A percentile compares a stretch with the other conserved stretches of the same genome.
Evolutionary conservation across 768 basidiomycete species (phyloP).

Genomic region (Lactifluus volemus): DNA sequence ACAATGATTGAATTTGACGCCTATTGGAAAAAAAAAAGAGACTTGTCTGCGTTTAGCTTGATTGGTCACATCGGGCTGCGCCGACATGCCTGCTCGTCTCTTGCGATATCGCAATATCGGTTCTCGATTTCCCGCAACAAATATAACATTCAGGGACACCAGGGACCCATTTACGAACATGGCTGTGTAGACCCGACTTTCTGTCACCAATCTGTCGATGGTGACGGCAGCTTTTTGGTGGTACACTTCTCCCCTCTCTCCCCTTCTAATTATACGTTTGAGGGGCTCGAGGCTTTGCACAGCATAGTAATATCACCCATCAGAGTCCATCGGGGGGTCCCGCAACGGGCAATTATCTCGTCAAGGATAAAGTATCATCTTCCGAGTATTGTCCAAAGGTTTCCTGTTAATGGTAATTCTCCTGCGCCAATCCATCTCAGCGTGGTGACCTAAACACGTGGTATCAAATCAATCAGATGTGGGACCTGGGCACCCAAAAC

Average conservation of each 20-base stretch:
- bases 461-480: constrained; percentile 6
- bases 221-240: constrained; percentile 5
- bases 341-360: constrained; percentile 3
- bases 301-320: background rate
- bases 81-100: constrained; percentile 3
- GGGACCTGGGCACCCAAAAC: background rate
- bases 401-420: constrained; percentile 3
- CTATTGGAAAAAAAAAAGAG: constrained; percentile 4
- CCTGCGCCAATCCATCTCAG: constrained; percentile 7
- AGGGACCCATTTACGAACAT: constrained; percentile 1
- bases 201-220: constrained; percentile 4
- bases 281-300: background rate
- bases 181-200: background rate
- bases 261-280: background rate
- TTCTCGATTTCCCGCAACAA: background rate
- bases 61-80: constrained; percentile 14
- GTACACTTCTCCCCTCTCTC: background rate
- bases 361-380: background rate
- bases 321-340: background rate
- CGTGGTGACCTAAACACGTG: background rate
- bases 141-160: constrained; percentile 12
- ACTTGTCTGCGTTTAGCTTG: constrained; percentile 10
- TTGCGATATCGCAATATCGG: constrained; percentile 8
- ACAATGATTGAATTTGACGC: constrained; percentile 8
- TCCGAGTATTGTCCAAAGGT: constrained; percentile 3